Base-by-base conservation (phyloP, 192 early-diverging fungal genomes). In the Coemansia umbellata region DNA sequence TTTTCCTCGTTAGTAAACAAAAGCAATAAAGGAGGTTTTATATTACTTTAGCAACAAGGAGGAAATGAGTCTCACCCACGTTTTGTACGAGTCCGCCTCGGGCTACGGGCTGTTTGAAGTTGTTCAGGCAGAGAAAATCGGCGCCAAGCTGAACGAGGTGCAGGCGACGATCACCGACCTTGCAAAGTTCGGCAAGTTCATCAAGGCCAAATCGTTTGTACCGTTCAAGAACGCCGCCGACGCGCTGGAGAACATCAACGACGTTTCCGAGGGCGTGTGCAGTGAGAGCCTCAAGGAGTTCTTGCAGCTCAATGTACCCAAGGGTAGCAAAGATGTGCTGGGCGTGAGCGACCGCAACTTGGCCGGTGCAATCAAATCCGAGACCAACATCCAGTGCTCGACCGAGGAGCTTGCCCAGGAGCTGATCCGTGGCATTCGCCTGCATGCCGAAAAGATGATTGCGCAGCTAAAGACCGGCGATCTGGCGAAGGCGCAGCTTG, bases 41-140 rank as follows among this genome's bases (percentile, higher is more conserved):
- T 18, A 10, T 18, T 31, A 4, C 11, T n/a, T 39, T 2, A 1
- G 19, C 8, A n/a, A 39, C n/a, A 39, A 39, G 19, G 15, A 39
- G 37, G 23, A 44, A 50, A 67, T 62, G 66, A 58, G 54, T 17
- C 52, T 74, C 45, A 60, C 64, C 7, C 64, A 77, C 79, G 74
- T 99, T 30, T 73, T 99, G 55, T 91, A 87, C 76, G 97, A 99
- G 82, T 88, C 91, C 42, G 87, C 97, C 39, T 92, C 91, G 17
- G 97, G 97, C 53, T 99, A 96, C 76, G 88, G 91, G 31, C 85
- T 99, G 42, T 98, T 95, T 67, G 92, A 99, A 82, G 83, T 92
- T 33, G 62, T 91, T 45, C 84, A 93, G 79, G 84, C 85, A 7
- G 97, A 99, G 65, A 93, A 96, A 65, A 92, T 99, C 68, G 94